phyloP scores from a whole-genome alignment of 1,284 basidiomycete genomes.

The Malassezia obtusa region DNA sequence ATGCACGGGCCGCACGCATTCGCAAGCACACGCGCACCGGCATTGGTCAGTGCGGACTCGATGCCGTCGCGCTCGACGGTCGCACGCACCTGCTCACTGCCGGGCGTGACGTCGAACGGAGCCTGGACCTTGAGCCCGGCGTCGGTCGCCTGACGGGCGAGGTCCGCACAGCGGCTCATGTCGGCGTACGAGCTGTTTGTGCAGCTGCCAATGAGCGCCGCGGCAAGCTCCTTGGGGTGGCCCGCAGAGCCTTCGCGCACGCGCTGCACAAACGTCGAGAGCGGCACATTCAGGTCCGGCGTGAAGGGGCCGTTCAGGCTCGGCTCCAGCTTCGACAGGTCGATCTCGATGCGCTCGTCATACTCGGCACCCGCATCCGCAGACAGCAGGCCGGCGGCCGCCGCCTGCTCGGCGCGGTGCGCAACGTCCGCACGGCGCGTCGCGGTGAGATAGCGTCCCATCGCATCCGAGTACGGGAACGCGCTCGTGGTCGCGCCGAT shows the following conservation, averaged over 20 bases:
- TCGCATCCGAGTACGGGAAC: constrained; percentile 80
- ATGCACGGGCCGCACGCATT: constrained; percentile 99
- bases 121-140: constrained; percentile 75
- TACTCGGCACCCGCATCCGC: constrained; percentile 89
- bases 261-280: constrained; percentile 79
- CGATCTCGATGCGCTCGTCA: constrained; percentile 87
- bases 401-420: constrained; percentile 74
- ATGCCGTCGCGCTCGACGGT: constrained; percentile 92
- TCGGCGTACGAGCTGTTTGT: constrained; percentile 62
- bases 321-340: constrained; percentile 84
- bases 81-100: constrained; percentile 92
- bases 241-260: constrained; percentile 72
- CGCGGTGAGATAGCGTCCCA: constrained; percentile 79
- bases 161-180: constrained; percentile 72
- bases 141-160: constrained; percentile 78
- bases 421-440: constrained; percentile 84
- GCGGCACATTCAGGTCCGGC: constrained; percentile 85
- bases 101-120: constrained; percentile 92
- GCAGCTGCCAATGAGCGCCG: constrained; percentile 88
- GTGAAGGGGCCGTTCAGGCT: constrained; percentile 91
- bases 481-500: constrained; percentile 96
- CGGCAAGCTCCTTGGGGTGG: constrained; percentile 67
- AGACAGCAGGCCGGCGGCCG: constrained; percentile 62
- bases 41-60: constrained; percentile 66
- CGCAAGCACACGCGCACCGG: constrained; percentile 83